These are phyloP conservation scores for Peltaster fructicola DNA, from an alignment of 2,329 filamentous ascomycete species.

Conservation along the genomic window DNA sequence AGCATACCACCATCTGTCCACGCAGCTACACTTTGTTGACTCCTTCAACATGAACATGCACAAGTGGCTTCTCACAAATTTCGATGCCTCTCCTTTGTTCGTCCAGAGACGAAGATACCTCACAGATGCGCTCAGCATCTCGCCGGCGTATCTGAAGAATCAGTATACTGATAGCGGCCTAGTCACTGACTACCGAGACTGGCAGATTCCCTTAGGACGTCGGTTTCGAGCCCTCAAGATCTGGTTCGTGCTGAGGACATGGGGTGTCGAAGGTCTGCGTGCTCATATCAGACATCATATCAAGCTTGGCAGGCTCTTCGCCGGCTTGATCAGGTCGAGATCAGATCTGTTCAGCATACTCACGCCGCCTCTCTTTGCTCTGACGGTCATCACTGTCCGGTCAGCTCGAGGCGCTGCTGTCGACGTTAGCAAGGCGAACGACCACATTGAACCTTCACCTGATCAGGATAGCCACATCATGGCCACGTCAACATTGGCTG, in stretches of 20 bases:
- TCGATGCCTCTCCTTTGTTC: slow-evolving; percentile 69
- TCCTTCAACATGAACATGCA: slow-evolving; percentile 93
- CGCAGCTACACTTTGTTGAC: slow-evolving; percentile 51
- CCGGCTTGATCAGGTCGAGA: slow-evolving; percentile 38
- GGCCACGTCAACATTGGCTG: slow-evolving; percentile 13
- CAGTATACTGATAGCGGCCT: slow-evolving; percentile 61
- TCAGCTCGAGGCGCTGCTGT: slow-evolving; percentile 5
- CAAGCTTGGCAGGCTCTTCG: slow-evolving; percentile 51
- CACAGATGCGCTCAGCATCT: slow-evolving; percentile 62
- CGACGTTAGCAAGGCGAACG: slow-evolving; percentile 2
- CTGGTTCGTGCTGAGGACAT: slow-evolving; percentile 82
- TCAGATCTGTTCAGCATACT: slow-evolving; percentile 60
- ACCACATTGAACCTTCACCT: slow-evolving; percentile 11
- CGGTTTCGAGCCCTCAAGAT: slow-evolving; percentile 81
- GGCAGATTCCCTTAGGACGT: slow-evolving; percentile 85
- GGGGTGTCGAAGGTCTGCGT: slow-evolving; percentile 60
- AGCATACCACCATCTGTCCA: slow-evolving; percentile 55
- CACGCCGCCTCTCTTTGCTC: slow-evolving; percentile 55
- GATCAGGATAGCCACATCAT: slow-evolving; percentile 13
- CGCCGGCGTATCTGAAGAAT: slow-evolving; percentile 69
- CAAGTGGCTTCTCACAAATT: slow-evolving; percentile 93
- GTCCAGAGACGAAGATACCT: slow-evolving; percentile 59
- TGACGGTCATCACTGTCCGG: slow-evolving; percentile 62
- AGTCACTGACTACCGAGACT: slow-evolving; percentile 90
- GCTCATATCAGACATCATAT: slow-evolving; percentile 55